Base-by-base conservation (phyloP, 2,329 filamentous ascomycete species). In the Pleurostoma richardsiae region DNA sequence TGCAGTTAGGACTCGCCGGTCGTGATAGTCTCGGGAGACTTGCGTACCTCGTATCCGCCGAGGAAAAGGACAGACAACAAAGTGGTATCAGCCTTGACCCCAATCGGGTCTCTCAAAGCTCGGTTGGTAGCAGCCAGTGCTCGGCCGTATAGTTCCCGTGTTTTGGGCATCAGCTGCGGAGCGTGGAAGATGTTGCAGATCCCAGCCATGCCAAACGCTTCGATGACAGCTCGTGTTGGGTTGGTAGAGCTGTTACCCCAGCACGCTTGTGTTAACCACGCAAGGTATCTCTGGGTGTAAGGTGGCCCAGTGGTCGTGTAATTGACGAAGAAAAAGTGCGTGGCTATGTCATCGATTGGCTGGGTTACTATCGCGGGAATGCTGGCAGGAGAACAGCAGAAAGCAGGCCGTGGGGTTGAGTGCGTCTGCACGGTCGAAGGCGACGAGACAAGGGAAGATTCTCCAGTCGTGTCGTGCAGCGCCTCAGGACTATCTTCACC, bases 271-370 rank as follows among this genome's bases (percentile, higher is more conserved):
- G 33, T 36, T n/a, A 36, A 36, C 33, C 33, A 36, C 8, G 8
- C n/a, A n/a, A 8, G 33, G n/a, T 36, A 36, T n/a, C n/a, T 36
- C 8, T 36, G 8, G 8, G 33, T 8, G 33, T 36, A 36, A 8
- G 33, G 33, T 2, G 33, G 33, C 8, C 33, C 33, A 36, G 8
- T 8, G 8, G 33, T 8, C 8, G 8, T 36, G 33, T 36, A 60
- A 5, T 55, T 55, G 3, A 55, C 26, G 30, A 61, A 60, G 43
- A 56, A 61, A 46, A 61, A 60, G 38, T 42, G 41, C 4, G 48
- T 49, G 3, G 48, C 52, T 27, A 49, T n/a, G n/a, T 56, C 47
- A 39, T 51, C 38, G 11, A 52, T 10, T 19, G 53, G 42, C 26
- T 46, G 48, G 10, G 39, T 19, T 19, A 19, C 19, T 19, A 19